phyloP scores from a whole-genome alignment of 805 yeast species.

The Vanderwaltozyma tropicalis region DNA sequence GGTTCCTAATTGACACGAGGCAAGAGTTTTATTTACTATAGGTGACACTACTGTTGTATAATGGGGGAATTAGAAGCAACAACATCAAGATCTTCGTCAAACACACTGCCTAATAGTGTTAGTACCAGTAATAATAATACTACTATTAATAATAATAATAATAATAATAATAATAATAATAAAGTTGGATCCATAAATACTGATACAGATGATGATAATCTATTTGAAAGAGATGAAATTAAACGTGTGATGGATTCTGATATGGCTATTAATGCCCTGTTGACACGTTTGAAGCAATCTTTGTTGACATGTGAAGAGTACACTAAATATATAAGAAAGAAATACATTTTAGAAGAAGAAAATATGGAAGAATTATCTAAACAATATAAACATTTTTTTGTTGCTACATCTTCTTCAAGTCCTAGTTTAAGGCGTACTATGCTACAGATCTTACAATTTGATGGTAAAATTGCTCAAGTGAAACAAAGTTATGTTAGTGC shows the following conservation, averaged over 20 bases:
- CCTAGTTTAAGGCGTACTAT: slow-evolving; percentile 53
- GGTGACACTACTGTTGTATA: too few relatives aligned
- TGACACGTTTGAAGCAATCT: slow-evolving; percentile 67
- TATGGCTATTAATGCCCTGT: slow-evolving; percentile 61
- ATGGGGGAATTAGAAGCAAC: too few relatives aligned
- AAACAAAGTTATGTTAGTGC: slow-evolving; percentile 71
- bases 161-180: too few relatives aligned
- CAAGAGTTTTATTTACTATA: too few relatives aligned
- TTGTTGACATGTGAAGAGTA: slow-evolving; percentile 79
- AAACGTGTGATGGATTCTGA: slow-evolving; percentile 52
- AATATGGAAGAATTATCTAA: slow-evolving; percentile 66
- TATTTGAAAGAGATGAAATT: slow-evolving; percentile 44
- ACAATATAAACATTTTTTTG: slow-evolving; percentile 42
- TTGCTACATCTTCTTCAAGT: slow-evolving; percentile 11
- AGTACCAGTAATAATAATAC: too few relatives aligned
- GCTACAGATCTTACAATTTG: slow-evolving; percentile 61
- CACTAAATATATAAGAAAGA: slow-evolving; percentile 64
- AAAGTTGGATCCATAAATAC: neutral
- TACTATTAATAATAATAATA: too few relatives aligned
- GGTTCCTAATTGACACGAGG: too few relatives aligned
- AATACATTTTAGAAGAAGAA: slow-evolving; percentile 69
- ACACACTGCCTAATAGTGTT: too few relatives aligned
- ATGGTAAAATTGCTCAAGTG: slow-evolving; percentile 64
- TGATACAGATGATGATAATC: slow-evolving; percentile 6
- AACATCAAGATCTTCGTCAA: too few relatives aligned